Percentiles rank a stretch among this genome's conserved stretches.
phyloP scores from a whole-genome alignment of 768 basidiomycete species.

The Tricholoma sp. region DNA sequence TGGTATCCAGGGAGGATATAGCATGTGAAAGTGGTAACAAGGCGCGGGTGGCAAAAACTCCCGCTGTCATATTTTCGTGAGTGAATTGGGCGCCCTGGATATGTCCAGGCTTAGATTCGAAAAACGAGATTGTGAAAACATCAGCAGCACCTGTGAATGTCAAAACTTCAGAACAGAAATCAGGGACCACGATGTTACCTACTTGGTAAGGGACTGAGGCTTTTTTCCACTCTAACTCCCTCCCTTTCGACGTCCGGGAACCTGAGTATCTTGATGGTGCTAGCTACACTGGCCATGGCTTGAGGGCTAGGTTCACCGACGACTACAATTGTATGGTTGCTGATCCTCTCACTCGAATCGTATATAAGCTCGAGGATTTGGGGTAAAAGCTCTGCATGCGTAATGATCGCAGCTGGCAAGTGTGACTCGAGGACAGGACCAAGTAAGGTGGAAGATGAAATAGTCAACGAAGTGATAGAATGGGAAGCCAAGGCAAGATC shows the following conservation, averaged over 20 bases:
- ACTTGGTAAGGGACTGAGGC: slow-evolving; percentile 49
- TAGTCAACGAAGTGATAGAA: slow-evolving; percentile 64
- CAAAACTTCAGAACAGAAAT: slow-evolving; percentile 3
- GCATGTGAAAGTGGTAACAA: slow-evolving; percentile 70
- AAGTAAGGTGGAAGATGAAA: slow-evolving; percentile 57
- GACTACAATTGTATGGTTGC: slow-evolving; percentile 59
- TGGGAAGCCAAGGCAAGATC: slow-evolving; percentile 75
- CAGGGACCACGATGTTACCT: slow-evolving; percentile 18
- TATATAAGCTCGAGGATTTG: slow-evolving; percentile 69
- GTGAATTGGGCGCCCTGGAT: slow-evolving; percentile 65
- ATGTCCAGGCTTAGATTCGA: slow-evolving; percentile 43
- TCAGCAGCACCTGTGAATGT: slow-evolving; percentile 46
- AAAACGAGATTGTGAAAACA: slow-evolving; percentile 68
- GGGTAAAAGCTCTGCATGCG: slow-evolving; percentile 60
- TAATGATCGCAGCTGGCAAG: slow-evolving; percentile 70
- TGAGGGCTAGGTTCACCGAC: slow-evolving; percentile 58
- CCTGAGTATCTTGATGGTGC: slow-evolving; percentile 50
- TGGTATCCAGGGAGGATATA: slow-evolving; percentile 66
- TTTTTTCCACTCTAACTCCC: slow-evolving; percentile 47
- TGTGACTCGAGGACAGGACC: slow-evolving; percentile 59
- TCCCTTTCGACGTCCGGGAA: slow-evolving; percentile 72
- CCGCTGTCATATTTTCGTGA: slow-evolving; percentile 84
- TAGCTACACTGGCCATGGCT: slow-evolving; percentile 40
- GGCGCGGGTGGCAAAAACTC: slow-evolving; percentile 74
- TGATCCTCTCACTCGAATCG: slow-evolving; percentile 43